Evolutionary conservation across 176 grass and related monocot genomes (phyloP), one percentile per base, ranked within the genome.

Genomic region (Typha latifolia): DNA sequence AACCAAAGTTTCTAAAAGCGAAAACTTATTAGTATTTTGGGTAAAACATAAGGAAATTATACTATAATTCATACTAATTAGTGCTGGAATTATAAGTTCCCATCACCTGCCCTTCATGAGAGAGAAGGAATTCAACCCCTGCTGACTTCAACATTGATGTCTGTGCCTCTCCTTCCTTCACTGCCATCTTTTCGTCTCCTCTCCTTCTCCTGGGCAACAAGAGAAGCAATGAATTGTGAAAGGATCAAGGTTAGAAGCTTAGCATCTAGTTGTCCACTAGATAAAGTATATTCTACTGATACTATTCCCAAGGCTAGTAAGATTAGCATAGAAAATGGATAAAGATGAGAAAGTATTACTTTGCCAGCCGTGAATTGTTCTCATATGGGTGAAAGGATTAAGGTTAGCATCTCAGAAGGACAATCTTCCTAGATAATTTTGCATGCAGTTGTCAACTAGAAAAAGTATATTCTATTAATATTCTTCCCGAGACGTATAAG

Each of bases 31-130:
- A 43, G 9, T 43, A 43, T 43, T 43, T 51, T 29, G 27, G 27
- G 27, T 29, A 29, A 29, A 29, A 29, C 27, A 29, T 29, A 3
- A 29, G 27, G 27, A 29, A 29, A 29, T 29, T 29, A 2, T 29
- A 29, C 27, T 29, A 29, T 29, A 2, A 29, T 29, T 29, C 27
- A 29, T 29, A 29, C 27, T 29, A 29, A 29, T 29, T 29, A 29
- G 49, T 34, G 14, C 26, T 69, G 63, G 21, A 19, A 10, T 14
- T 2, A 56, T 47, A 3, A 13, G 26, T 23, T 48, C 6, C 14
- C 12, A 23, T 57, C 48, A 82, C 84, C 74, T 82, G 73, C 53
- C 69, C 79, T 65, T 51, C 78, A 71, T 22, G 63, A 37, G 79
- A 71, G 26, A 86, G 79, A 61, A 82, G 51, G 49, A 49, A 66